Evolutionary conservation across 2,329 filamentous ascomycete genomes (phyloP).

Genomic region (Sporothrix brunneoviolacea): DNA sequence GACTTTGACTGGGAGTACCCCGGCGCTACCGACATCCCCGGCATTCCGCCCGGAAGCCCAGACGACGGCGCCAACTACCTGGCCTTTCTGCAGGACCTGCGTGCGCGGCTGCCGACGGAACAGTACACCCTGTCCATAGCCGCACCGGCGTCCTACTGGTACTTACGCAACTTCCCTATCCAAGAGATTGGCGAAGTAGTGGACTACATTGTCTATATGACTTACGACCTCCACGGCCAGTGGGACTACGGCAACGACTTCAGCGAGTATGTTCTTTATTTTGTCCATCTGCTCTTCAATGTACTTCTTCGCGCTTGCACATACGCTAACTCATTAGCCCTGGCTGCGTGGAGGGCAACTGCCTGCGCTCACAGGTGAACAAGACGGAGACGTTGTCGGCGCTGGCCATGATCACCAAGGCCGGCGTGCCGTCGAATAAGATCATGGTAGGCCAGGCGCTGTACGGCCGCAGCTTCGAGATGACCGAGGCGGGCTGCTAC

Average conservation of each 20-base stretch:
- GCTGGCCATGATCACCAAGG: constrained; percentile 30
- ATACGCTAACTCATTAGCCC: constrained; percentile 14
- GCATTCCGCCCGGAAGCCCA: constrained; percentile 23
- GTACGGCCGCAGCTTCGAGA: constrained; percentile 29
- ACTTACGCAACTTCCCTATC: constrained; percentile 25
- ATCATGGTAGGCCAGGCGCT: constrained; percentile 26
- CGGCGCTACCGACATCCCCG: constrained; percentile 17
- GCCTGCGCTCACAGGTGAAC: constrained; percentile 30
- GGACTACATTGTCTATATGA: constrained; percentile 29
- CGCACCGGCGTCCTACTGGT: constrained; percentile 26
- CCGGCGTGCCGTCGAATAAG: constrained; percentile 23
- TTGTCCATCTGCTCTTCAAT: no score
- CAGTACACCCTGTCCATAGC: constrained; percentile 23
- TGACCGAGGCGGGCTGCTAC: constrained; percentile 25
- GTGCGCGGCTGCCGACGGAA: constrained; percentile 15
- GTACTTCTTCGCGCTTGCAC: no score
- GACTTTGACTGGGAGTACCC: constrained; percentile 17
- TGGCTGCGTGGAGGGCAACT: constrained; percentile 25
- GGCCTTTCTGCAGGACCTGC: constrained; percentile 23
- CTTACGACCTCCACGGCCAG: constrained; percentile 31
- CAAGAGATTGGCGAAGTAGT: constrained; percentile 21
- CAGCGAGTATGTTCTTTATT: not conserved
- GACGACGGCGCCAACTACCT: constrained; percentile 28
- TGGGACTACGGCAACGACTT: constrained; percentile 28
- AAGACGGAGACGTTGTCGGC: constrained; percentile 24